Conservation (phyloP, 345 rosid species). For the Boechera divaricarpa region DNA sequence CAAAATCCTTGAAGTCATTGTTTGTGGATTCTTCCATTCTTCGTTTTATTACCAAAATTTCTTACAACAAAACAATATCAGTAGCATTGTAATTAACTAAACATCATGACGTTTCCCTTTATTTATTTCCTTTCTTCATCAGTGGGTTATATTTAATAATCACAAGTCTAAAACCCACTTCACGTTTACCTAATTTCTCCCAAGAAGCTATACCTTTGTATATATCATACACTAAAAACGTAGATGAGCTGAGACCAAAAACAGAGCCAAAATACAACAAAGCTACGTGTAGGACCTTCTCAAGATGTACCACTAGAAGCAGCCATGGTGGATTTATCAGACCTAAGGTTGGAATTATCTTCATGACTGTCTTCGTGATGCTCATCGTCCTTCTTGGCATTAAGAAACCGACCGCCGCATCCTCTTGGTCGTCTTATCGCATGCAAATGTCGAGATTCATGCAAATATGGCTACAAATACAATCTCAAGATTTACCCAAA, state of each 20-base stretch:
- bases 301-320: slow-evolving; percentile 56
- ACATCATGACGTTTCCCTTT: neutral
- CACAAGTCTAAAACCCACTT: slow-evolving; percentile 35
- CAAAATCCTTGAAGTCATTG: neutral
- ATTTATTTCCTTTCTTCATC: neutral
- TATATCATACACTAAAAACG: slow-evolving; percentile 30
- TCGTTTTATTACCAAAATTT: slow-evolving; percentile 35
- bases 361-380: slow-evolving; percentile 53
- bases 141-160: slow-evolving; percentile 33
- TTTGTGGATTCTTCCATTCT: slow-evolving; percentile 13
- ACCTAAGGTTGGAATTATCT: slow-evolving; percentile 60
- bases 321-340: slow-evolving; percentile 53
- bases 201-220: slow-evolving; percentile 34
- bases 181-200: slow-evolving; percentile 28
- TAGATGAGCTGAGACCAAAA: slow-evolving; percentile 18
- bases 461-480: slow-evolving; percentile 87
- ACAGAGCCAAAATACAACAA: slow-evolving; percentile 24
- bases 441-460: slow-evolving; percentile 96
- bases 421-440: slow-evolving; percentile 96
- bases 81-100: slow-evolving; percentile 27
- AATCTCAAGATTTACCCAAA: neutral
- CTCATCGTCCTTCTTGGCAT: slow-evolving; percentile 63
- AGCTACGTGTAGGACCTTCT: slow-evolving; percentile 30
- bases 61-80: slow-evolving; percentile 27
- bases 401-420: slow-evolving; percentile 90